phyloP scores from a whole-genome alignment of 1,139 yeast genomes.

The Debaryomyces coudertii region DNA sequence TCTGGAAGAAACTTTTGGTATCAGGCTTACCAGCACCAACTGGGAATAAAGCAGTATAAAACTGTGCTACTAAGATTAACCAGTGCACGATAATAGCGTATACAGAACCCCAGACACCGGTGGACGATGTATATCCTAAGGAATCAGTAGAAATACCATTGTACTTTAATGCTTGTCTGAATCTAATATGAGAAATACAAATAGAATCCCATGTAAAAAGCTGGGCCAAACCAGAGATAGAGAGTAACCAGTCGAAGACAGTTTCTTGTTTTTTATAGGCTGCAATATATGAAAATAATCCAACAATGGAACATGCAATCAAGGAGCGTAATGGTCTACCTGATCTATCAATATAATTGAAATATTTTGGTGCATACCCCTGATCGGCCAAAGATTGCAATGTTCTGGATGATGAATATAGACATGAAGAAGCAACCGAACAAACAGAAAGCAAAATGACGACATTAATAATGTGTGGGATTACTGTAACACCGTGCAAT shows the following conservation, averaged over 20 bases:
- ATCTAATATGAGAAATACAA: slow-evolving; percentile 33
- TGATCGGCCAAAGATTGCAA: slow-evolving; percentile 48
- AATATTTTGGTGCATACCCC: slow-evolving; percentile 45
- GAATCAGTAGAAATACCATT: slow-evolving; percentile 29
- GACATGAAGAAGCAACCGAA: slow-evolving; percentile 47
- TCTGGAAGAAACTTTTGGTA: slow-evolving; percentile 38
- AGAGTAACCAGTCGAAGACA: slow-evolving; percentile 45
- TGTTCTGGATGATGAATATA: slow-evolving; percentile 48
- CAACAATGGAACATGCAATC: slow-evolving; percentile 27
- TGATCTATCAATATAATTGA: slow-evolving; percentile 43
- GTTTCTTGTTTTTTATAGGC: slow-evolving; percentile 32
- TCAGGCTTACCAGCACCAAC: slow-evolving; percentile 31
- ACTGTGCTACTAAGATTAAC: slow-evolving; percentile 36
- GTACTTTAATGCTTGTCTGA: slow-evolving; percentile 32
- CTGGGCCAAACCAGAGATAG: slow-evolving; percentile 43
- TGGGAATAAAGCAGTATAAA: slow-evolving; percentile 46
- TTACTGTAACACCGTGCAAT: slow-evolving; percentile 33
- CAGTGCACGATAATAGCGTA: slow-evolving; percentile 30
- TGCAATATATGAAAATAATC: slow-evolving; percentile 28
- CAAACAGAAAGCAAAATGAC: slow-evolving; percentile 48
- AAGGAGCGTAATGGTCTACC: slow-evolving; percentile 47
- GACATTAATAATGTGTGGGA: slow-evolving; percentile 46
- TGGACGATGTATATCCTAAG: slow-evolving; percentile 33
- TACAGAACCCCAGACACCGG: slow-evolving; percentile 34
- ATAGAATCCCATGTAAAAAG: slow-evolving; percentile 42